Conservation (phyloP, 352 stramenopile species). For the Phytophthora fragariaefolia region DNA sequence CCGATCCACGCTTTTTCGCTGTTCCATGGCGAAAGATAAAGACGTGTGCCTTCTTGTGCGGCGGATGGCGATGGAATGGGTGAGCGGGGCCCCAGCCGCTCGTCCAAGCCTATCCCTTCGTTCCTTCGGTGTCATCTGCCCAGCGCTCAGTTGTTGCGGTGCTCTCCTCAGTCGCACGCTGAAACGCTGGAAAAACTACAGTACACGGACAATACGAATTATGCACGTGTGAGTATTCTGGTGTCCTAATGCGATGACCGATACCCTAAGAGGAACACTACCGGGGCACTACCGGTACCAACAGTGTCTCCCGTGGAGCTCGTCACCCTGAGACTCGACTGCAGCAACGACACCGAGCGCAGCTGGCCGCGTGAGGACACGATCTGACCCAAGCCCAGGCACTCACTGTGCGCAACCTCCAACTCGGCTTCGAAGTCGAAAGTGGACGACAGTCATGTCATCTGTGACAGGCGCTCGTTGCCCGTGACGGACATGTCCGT, state of each 20-base stretch:
- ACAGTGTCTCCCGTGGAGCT: constrained; percentile 70
- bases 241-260: too few relatives aligned
- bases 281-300: too few relatives aligned
- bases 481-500: constrained; percentile 26
- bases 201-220: too few relatives aligned
- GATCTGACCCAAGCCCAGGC: constrained; percentile 56
- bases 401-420: constrained; percentile 47
- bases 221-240: too few relatives aligned
- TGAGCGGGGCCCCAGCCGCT: background rate
- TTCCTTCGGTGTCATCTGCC: too few relatives aligned
- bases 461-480: constrained; percentile 9
- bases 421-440: constrained; percentile 67
- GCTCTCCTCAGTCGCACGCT: too few relatives aligned
- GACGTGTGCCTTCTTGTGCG: background rate
- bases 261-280: too few relatives aligned
- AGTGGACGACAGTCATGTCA: constrained; percentile 45
- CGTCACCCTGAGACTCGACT: constrained; percentile 75
- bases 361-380: constrained; percentile 56
- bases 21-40: constrained; percentile 14
- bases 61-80: background rate
- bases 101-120: background rate
- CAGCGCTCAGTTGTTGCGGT: too few relatives aligned
- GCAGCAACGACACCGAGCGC: constrained; percentile 73
- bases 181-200: too few relatives aligned
- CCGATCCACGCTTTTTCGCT: constrained; percentile 18